Evolutionary conservation across 176 grass and related monocot species (phyloP).

Genomic region (Alloteropsis semialata): DNA sequence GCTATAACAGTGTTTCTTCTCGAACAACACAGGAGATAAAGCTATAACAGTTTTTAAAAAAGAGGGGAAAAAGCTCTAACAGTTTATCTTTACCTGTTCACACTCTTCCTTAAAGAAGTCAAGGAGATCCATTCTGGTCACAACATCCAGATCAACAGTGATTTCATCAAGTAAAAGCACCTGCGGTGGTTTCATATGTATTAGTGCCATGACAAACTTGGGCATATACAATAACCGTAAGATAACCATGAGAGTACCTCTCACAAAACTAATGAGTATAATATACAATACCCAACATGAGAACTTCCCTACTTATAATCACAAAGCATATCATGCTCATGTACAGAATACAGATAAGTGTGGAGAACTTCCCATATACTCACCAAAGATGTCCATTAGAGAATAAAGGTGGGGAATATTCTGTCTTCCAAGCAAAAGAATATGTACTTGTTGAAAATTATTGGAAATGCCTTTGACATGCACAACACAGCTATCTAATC

Average conservation of each 20-base stretch:
- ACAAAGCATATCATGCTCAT: neutral
- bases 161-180: conserved; percentile 90
- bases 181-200: conserved; percentile 37
- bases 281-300: neutral
- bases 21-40: too few relatives aligned
- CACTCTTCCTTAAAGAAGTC: conserved; percentile 98
- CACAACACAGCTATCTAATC: neutral
- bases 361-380: neutral
- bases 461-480: neutral
- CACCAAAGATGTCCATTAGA: neutral
- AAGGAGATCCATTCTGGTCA: conserved; percentile 93
- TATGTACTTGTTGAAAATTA: neutral
- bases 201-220: neutral
- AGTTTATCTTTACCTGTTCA: conserved; percentile 47
- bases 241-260: neutral
- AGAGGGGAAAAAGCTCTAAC: too few relatives aligned
- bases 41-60: too few relatives aligned
- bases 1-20: too few relatives aligned
- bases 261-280: neutral
- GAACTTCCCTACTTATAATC: neutral
- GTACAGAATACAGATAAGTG: neutral
- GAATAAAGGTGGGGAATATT: neutral
- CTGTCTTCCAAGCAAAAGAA: neutral
- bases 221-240: neutral
- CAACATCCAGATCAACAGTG: conserved; percentile 87